Evolutionary conservation across 345 rosid genomes (phyloP), one percentile per base, ranked within the genome.

Genomic region (Hibiscus trionum): DNA sequence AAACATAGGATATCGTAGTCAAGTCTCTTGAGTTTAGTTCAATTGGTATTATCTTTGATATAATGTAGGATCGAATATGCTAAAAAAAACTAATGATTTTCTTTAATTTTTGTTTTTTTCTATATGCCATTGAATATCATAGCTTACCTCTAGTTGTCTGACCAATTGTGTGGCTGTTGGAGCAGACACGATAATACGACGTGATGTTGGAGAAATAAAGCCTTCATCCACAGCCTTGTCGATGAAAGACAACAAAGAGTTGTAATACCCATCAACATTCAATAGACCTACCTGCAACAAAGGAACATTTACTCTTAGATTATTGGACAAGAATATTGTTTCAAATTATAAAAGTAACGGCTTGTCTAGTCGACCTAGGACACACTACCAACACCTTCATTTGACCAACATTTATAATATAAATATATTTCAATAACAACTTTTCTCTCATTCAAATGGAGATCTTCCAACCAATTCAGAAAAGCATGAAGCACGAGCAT

Each of bases 221-320:
- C 98, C 98, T 88, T 94, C 98, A 72, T 90, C 97, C 0, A 94
- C 97, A 39, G 98, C 96, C 80, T 91, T 90, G 44, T 94, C 98
- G 1, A 94, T 79, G 62, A 94, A 91, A 66, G 86, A 82, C 79
- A 94, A 81, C 77, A 94, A 78, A 5, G 98, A 94, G 77, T 91
- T 88, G 78, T 90, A 94, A 80, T 75, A 94, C 15, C 97, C 98
- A 82, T 94, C 95, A 46, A 94, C 97, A 78, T 94, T 94, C 84
- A 94, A 79, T 19, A 94, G 90, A 46, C 98, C 97, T 80, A 94
- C 98, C 98, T 94, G 80, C 76, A 77, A 42, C 55, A 26, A 68
- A 4, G 27, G 16, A 29, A 50, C 35, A 68, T 31, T 4, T 49
- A 74, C 7, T 33, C 4, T 35, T 31, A 33, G 65, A 55, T 70